phyloP scores from a whole-genome alignment of 2,329 filamentous ascomycete species.

The Epichloe typhina region DNA sequence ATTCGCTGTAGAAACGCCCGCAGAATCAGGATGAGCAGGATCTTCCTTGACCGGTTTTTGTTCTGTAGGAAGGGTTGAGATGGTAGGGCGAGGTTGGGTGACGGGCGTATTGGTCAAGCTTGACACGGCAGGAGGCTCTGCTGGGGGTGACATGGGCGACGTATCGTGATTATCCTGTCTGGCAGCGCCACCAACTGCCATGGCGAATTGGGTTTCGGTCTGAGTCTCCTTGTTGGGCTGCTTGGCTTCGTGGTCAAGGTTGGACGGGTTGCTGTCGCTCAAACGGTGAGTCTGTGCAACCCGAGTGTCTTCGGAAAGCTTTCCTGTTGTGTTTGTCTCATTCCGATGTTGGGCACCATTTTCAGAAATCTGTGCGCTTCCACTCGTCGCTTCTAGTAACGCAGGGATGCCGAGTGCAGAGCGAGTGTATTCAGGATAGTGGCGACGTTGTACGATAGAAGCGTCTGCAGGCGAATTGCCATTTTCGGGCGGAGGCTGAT shows the following conservation, averaged over 20 bases:
- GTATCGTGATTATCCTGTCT: neutral
- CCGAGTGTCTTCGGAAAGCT: neutral
- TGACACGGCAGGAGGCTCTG: neutral
- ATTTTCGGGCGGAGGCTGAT: neutral
- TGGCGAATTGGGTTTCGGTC: neutral
- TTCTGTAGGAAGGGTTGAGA: neutral
- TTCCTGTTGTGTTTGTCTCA: neutral
- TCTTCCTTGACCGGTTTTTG: neutral
- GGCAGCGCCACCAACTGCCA: neutral
- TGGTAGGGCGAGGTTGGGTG: neutral
- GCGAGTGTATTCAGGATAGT: neutral
- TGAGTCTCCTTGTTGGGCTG: neutral
- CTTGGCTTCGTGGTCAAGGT: neutral
- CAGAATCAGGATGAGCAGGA: neutral
- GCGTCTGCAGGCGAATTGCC: neutral
- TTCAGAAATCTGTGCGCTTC: neutral
- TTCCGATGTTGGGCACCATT: neutral
- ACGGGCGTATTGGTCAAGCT: neutral
- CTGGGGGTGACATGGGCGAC: neutral
- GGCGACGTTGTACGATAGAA: neutral
- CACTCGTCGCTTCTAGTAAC: slow-evolving; percentile 1
- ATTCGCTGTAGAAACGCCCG: neutral
- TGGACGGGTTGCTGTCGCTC: neutral
- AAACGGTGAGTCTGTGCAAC: slow-evolving; percentile 1
- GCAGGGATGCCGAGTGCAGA: slow-evolving; percentile 3